Conservation (phyloP, 371 early-diverging fungal genomes). For the Mortierella sp. region DNA sequence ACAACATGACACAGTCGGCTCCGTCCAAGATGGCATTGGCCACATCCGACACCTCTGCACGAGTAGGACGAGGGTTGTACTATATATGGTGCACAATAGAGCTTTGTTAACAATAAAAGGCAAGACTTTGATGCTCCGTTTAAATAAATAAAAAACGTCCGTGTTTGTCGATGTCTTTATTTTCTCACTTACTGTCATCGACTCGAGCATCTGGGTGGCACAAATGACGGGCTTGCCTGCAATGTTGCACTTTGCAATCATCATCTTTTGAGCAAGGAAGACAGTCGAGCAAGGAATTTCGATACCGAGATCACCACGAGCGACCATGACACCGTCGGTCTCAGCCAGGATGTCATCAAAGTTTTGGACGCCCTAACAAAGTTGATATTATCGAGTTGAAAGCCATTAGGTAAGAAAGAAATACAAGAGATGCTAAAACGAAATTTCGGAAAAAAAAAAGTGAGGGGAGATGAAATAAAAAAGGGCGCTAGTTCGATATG, state of each 20-base stretch:
- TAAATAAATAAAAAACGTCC: neutral
- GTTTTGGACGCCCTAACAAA: conserved; percentile 74
- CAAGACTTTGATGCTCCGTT: neutral
- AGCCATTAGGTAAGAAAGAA: neutral
- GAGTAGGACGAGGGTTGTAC: conserved; percentile 93
- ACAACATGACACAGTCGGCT: conserved; percentile 97
- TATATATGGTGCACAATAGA: neutral
- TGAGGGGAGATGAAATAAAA: neutral
- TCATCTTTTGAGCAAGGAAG: conserved; percentile 96
- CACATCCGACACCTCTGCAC: conserved; percentile 99
- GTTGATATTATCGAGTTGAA: neutral
- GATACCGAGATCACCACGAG: conserved; percentile 97
- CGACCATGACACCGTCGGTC: conserved; percentile 99
- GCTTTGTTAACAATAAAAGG: neutral
- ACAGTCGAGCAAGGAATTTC: conserved; percentile 94
- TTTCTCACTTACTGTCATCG: conserved; percentile 81
- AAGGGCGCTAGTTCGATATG: neutral
- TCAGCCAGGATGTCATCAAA: conserved; percentile 95
- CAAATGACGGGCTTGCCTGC: conserved; percentile 95
- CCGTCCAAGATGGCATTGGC: conserved; percentile 98
- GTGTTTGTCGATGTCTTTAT: neutral
- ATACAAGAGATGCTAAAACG: neutral
- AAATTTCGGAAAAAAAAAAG: neutral
- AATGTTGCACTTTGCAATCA: conserved; percentile 93
- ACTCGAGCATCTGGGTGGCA: conserved; percentile 99